phyloP scores from a whole-genome alignment of 305 asterid species.

The Fraxinus latifolia region DNA sequence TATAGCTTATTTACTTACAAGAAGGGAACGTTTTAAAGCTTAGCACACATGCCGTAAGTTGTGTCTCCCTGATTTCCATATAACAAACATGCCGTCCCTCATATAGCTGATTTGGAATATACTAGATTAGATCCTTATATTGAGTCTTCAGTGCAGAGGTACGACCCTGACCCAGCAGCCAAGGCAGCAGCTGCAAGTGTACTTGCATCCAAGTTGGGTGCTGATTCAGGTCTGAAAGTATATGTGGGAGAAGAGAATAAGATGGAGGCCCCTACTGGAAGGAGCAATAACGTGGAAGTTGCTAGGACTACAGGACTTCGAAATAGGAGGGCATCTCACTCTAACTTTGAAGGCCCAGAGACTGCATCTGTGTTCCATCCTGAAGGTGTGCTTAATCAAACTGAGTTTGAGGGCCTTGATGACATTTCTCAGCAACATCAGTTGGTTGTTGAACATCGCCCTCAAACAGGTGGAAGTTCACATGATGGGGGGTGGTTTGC shows the following conservation, averaged over 20 bases:
- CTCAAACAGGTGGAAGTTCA: slow-evolving; percentile 43
- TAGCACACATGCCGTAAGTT: neutral
- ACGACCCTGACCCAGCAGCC: slow-evolving; percentile 32
- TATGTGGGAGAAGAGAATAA: slow-evolving; percentile 52
- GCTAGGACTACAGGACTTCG: slow-evolving; percentile 62
- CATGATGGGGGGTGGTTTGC: slow-evolving; percentile 74
- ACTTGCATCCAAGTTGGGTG: slow-evolving; percentile 82
- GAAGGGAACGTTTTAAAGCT: neutral
- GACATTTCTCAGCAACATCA: slow-evolving; percentile 43
- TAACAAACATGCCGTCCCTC: neutral
- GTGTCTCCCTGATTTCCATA: neutral
- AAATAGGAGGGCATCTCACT: slow-evolving; percentile 51
- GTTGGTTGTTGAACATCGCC: slow-evolving; percentile 67
- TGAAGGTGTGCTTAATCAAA: slow-evolving; percentile 35
- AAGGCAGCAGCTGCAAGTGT: slow-evolving; percentile 89
- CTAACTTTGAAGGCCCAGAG: slow-evolving; percentile 27
- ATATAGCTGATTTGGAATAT: neutral
- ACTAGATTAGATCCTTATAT: slow-evolving; percentile 28
- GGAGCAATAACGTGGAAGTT: slow-evolving; percentile 57
- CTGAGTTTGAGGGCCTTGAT: slow-evolving; percentile 34
- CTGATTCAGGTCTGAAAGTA: slow-evolving; percentile 75
- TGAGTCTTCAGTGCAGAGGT: slow-evolving; percentile 58
- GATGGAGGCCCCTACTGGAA: slow-evolving; percentile 42
- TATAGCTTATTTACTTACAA: neutral
- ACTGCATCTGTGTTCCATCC: slow-evolving; percentile 20